phyloP scores from a whole-genome alignment of 352 stramenopile genomes.

The Elongisporangium senticosum region DNA sequence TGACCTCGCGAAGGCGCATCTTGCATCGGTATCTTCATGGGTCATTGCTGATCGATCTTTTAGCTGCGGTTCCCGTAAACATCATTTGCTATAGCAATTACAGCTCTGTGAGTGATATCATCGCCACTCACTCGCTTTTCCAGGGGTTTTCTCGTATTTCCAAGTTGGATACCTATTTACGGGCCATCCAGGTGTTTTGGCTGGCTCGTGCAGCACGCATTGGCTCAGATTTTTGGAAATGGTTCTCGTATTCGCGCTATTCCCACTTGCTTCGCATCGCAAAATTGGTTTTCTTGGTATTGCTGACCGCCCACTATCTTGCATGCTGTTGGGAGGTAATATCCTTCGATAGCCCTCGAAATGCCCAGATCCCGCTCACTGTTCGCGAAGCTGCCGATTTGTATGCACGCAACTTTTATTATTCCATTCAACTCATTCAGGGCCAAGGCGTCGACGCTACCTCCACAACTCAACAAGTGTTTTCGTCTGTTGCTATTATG shows the following conservation, averaged over 20 bases:
- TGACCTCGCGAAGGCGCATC: not conserved
- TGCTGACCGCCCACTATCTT: conserved; percentile 43
- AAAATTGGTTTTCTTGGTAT: conserved; percentile 25
- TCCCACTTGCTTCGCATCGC: conserved; percentile 34
- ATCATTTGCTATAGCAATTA: not conserved
- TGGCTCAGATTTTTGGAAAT: conserved; percentile 20
- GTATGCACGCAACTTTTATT: conserved; percentile 16
- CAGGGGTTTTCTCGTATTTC: not conserved
- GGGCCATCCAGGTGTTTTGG: conserved; percentile 20
- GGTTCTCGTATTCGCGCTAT: conserved; percentile 35
- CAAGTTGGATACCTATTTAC: not conserved
- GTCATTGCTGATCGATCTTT: not conserved
- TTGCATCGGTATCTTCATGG: not conserved
- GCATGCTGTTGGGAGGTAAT: conserved; percentile 48
- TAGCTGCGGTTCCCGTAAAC: not conserved
- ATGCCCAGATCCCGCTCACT: not conserved
- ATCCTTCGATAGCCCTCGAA: not conserved
- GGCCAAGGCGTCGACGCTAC: conserved; percentile 16
- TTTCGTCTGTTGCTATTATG: conserved; percentile 14
- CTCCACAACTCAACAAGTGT: conserved; percentile 4
- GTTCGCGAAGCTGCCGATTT: not conserved
- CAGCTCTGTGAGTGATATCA: not conserved
- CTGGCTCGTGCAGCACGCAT: not conserved
- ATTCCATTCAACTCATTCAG: conserved; percentile 19
- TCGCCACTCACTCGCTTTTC: not conserved